Evolutionary conservation across 2,329 filamentous ascomycete species (phyloP).

Genomic region (Diaporthe ampelina): DNA sequence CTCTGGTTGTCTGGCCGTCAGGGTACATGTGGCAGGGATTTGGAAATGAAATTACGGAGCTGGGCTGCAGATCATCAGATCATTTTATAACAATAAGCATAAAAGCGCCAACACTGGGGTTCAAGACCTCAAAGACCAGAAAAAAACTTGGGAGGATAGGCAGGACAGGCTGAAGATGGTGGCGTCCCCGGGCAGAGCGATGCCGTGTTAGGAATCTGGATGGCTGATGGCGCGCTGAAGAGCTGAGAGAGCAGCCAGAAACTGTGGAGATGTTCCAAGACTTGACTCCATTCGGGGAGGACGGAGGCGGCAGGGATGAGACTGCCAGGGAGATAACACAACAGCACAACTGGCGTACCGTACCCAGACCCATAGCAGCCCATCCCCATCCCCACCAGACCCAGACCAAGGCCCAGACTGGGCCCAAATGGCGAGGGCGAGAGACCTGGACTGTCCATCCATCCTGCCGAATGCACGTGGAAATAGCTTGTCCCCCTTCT

Average conservation of each 20-base stretch:
- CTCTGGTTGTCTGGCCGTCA: neutral
- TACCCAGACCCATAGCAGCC: neutral
- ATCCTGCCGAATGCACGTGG: slow-evolving; percentile 33
- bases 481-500: slow-evolving; percentile 23
- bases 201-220: slow-evolving; percentile 39
- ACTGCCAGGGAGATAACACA: slow-evolving; percentile 5
- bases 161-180: neutral
- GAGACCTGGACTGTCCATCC: neutral
- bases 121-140: neutral
- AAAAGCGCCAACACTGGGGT: neutral
- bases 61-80: slow-evolving; percentile 22
- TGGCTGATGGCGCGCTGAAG: slow-evolving; percentile 24
- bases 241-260: neutral
- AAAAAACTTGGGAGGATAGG: neutral
- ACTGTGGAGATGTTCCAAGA: slow-evolving; percentile 15
- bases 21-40: neutral
- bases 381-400: neutral
- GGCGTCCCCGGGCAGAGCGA: slow-evolving; percentile 24
- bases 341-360: neutral
- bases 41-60: slow-evolving; percentile 2
- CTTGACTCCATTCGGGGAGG: slow-evolving; percentile 23
- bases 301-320: slow-evolving; percentile 28
- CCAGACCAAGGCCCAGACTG: slow-evolving; percentile 8
- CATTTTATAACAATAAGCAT: slow-evolving; percentile 28
- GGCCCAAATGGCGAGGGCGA: neutral